Evolutionary conservation across 2,329 filamentous ascomycete species (phyloP).

Genomic region (Ophiostoma quercus): DNA sequence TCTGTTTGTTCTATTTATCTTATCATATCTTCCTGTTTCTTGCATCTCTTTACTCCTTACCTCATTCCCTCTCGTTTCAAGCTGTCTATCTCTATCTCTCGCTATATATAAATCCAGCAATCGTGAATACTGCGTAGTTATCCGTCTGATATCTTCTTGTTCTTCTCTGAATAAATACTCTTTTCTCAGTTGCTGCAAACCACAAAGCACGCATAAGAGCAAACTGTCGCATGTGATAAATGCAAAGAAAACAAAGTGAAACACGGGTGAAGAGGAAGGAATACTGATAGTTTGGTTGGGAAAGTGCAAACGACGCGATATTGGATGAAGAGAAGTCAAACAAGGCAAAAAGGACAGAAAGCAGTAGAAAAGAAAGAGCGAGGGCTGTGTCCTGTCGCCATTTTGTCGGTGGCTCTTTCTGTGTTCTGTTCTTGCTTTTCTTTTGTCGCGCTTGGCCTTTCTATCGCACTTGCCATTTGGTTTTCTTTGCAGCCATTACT

Average conservation of each 20-base stretch:
- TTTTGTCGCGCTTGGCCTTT: neutral
- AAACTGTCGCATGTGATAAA: neutral
- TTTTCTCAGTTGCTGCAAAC: neutral
- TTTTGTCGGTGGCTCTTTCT: neutral
- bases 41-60: neutral
- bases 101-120: too few relatives aligned
- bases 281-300: neutral
- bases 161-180: neutral
- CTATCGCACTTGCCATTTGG: neutral
- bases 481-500: neutral
- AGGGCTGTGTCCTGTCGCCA: neutral
- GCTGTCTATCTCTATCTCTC: too few relatives aligned
- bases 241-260: slow-evolving; percentile 2
- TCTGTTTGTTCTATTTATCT: too few relatives aligned
- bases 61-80: too few relatives aligned
- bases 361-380: neutral
- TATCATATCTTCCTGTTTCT: too few relatives aligned
- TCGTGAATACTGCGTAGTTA: neutral
- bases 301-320: neutral
- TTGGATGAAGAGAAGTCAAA: neutral
- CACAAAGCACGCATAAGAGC: neutral
- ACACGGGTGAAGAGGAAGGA: neutral
- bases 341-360: neutral
- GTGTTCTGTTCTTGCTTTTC: neutral
- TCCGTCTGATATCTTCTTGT: neutral